These are phyloP conservation scores for Phytomonas francai DNA, from an alignment of 208 protist species.

Conservation along the genomic window DNA sequence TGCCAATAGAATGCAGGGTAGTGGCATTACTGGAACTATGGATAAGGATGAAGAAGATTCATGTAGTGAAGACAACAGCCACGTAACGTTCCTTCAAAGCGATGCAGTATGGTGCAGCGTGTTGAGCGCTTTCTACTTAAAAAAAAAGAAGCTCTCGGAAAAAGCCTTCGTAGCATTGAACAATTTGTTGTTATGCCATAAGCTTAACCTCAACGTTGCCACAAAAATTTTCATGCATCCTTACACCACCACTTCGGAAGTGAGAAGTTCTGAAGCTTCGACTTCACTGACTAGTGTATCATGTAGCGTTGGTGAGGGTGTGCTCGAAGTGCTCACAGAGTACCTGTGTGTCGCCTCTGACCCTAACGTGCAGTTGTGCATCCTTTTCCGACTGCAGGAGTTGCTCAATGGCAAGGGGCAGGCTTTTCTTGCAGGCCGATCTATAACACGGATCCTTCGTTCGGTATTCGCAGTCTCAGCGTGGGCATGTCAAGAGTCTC, in stretches of 20 bases:
- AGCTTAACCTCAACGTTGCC: not conserved
- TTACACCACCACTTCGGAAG: not conserved
- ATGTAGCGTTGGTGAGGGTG: slow-evolving; percentile 17
- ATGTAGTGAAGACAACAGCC: not conserved
- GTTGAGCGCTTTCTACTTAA: slow-evolving; percentile 41
- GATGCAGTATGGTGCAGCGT: slow-evolving; percentile 23
- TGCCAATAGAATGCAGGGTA: not conserved
- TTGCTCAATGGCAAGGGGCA: slow-evolving; percentile 24
- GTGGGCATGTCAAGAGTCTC: slow-evolving; percentile 23
- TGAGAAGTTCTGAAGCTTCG: not conserved
- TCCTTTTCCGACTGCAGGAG: slow-evolving; percentile 31
- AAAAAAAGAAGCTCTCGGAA: slow-evolving; percentile 43
- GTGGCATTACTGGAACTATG: not conserved
- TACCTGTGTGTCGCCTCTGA: slow-evolving; percentile 29
- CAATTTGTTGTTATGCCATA: slow-evolving; percentile 20
- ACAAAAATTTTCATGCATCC: slow-evolving; percentile 1
- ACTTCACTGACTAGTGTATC: not conserved
- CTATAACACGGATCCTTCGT: slow-evolving; percentile 35
- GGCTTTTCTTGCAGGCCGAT: slow-evolving; percentile 23
- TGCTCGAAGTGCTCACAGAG: slow-evolving; percentile 36
- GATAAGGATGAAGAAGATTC: not conserved
- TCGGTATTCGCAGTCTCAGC: slow-evolving; percentile 33
- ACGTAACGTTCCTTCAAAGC: not conserved
- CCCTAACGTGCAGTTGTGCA: slow-evolving; percentile 23
- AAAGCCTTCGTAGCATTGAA: slow-evolving; percentile 26